Evolutionary conservation across 2,329 filamentous ascomycete genomes (phyloP).

Genomic region (Talaromyces sp.): DNA sequence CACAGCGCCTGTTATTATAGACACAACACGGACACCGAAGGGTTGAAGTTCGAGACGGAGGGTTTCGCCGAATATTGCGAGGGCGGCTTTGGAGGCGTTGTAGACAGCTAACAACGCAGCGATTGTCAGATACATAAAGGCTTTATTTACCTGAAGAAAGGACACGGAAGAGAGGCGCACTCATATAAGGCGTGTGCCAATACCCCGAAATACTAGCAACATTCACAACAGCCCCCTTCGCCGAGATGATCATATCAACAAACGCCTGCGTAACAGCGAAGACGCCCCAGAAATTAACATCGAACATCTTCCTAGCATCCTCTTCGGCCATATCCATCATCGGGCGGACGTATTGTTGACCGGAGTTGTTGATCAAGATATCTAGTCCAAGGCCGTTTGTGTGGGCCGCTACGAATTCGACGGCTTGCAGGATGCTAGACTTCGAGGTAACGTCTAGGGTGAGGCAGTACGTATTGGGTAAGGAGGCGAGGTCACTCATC

Average conservation of each 20-base stretch:
- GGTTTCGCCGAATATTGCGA: conserved; percentile 2
- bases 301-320: neutral
- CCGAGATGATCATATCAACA: neutral
- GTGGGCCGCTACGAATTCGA: neutral
- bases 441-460: neutral
- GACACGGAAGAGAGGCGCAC: neutral
- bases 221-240: neutral
- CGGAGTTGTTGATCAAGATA: neutral
- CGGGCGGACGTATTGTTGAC: neutral
- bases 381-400: neutral
- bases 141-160: no score
- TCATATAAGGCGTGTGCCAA: neutral
- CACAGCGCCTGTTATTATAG: neutral
- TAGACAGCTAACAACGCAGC: neutral
- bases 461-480: neutral
- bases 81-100: conserved; percentile 12
- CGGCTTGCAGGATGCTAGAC: neutral
- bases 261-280: neutral
- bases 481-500: neutral
- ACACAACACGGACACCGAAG: neutral
- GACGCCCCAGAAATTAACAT: neutral
- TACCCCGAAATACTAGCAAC: neutral
- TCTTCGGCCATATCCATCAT: neutral
- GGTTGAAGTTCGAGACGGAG: conserved; percentile 10
- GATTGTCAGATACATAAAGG: no score